Evolutionary conservation across 257 asterid species (phyloP).

Genomic region (Scutellaria barbata): DNA sequence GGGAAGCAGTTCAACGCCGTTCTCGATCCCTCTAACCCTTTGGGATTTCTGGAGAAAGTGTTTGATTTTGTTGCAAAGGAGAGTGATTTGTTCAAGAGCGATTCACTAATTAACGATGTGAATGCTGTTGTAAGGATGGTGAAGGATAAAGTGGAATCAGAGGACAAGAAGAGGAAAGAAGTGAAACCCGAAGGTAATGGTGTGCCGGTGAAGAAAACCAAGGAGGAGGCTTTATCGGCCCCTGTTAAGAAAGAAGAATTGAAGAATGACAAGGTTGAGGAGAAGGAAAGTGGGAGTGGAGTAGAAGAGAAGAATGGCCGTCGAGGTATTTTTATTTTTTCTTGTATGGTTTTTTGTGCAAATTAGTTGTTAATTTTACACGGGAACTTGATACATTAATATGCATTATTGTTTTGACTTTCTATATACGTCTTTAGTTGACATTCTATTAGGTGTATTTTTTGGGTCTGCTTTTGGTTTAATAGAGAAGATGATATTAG

Average conservation of each 20-base stretch:
- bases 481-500: background rate
- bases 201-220: conserved; percentile 34
- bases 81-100: conserved; percentile 75
- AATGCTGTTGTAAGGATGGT: conserved; percentile 72
- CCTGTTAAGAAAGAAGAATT: conserved; percentile 21
- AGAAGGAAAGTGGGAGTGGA: conserved; percentile 28
- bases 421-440: background rate
- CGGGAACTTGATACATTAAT: background rate
- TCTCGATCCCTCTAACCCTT: conserved; percentile 71
- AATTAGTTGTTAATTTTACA: background rate
- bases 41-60: conserved; percentile 72
- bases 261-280: conserved; percentile 23
- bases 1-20: conserved; percentile 57
- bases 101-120: conserved; percentile 54
- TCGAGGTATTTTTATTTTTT: conserved; percentile 45
- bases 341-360: background rate
- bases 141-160: conserved; percentile 57
- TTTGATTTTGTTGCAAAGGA: conserved; percentile 69
- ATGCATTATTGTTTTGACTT: background rate
- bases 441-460: background rate
- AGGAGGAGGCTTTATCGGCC: conserved; percentile 39
- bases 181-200: conserved; percentile 39
- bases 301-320: conserved; percentile 47
- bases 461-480: conserved; percentile 24
- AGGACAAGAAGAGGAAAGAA: conserved; percentile 58